Evolutionary conservation across 805 yeast species (phyloP).

Genomic region (Lachancea lanzarotensis): DNA sequence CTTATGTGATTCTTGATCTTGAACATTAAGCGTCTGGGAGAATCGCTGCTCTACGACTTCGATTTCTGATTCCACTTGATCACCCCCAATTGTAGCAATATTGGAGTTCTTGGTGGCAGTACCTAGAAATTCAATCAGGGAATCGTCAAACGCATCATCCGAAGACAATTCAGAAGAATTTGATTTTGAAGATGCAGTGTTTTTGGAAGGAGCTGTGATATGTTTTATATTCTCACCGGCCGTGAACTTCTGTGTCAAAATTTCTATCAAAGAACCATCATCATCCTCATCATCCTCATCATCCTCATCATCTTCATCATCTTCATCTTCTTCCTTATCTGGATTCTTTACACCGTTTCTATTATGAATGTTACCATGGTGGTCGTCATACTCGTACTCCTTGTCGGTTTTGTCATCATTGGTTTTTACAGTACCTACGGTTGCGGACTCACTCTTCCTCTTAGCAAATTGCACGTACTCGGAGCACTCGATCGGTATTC

Average conservation of each 20-base stretch:
- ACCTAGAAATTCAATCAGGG: constrained; percentile 17
- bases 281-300: constrained; percentile 7
- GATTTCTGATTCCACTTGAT: constrained; percentile 1
- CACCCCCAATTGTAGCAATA: background rate
- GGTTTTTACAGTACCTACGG: too few relatives aligned
- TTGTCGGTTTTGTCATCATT: too few relatives aligned
- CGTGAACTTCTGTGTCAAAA: constrained; percentile 21
- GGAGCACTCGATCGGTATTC: too few relatives aligned
- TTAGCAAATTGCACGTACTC: too few relatives aligned
- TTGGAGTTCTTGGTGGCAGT: background rate
- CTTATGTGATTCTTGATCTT: constrained; percentile 1
- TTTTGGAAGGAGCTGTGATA: background rate
- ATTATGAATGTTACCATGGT: background rate
- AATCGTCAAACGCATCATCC: constrained; percentile 14
- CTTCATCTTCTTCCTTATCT: background rate
- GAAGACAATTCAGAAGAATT: background rate
- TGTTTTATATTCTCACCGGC: background rate
- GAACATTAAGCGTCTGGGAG: constrained; percentile 11
- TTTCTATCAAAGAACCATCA: constrained; percentile 25
- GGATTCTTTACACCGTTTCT: background rate
- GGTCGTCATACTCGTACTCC: too few relatives aligned
- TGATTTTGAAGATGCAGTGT: background rate
- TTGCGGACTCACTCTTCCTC: too few relatives aligned
- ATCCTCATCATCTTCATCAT: constrained; percentile 1
- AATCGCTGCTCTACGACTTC: constrained; percentile 9